Evolutionary conservation across 305 asterid species (phyloP), one percentile per base, ranked within the genome.

Genomic region (Coffea humblotiana): DNA sequence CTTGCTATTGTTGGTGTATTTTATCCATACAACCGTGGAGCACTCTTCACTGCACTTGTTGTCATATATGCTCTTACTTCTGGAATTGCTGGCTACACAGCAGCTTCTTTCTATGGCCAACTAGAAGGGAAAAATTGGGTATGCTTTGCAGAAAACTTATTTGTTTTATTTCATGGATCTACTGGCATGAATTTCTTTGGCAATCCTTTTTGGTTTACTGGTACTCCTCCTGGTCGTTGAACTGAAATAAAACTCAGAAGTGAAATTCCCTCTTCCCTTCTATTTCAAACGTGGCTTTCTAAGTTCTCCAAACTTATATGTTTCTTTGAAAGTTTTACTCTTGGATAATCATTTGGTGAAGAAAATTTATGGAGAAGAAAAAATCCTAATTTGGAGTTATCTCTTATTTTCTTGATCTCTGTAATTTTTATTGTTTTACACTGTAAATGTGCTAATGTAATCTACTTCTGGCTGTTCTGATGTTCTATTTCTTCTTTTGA

Each of bases 41-140:
- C 90, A 61, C 87, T 87, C 21, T 87, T 87, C 83, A 82, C 90
- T 6, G 88, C 90, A 51, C 79, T 87, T 64, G 81, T 87, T 61
- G 85, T 87, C 70, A 85, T 87, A 43, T 87, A 85, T 58, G 88
- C 88, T 2, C 85, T 87, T 67, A 87, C 90, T 35, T 87, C 90
- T 79, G 90, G 90, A 25, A 87, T 85, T 76, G 90, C 90, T 8
- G 90, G 90, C 68, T 85, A 84, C 51, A 87, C 90, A 64, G 82
- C 90, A 48, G 63, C 90, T 23, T 87, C 90, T 58, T 87, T 82
- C 84, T 87, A 87, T 72, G 73, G 82, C 75, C 90, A 87, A 75
- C 83, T 87, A 6, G 90, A 87, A 79, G 90, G 90, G 48, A 77
- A 80, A 76, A 87, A 87, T 63, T 87, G 90, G 90, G 90, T 87